These are phyloP conservation scores for Marasmius fiardii DNA, from an alignment of 1,284 basidiomycete species.

Conservation along the genomic window DNA sequence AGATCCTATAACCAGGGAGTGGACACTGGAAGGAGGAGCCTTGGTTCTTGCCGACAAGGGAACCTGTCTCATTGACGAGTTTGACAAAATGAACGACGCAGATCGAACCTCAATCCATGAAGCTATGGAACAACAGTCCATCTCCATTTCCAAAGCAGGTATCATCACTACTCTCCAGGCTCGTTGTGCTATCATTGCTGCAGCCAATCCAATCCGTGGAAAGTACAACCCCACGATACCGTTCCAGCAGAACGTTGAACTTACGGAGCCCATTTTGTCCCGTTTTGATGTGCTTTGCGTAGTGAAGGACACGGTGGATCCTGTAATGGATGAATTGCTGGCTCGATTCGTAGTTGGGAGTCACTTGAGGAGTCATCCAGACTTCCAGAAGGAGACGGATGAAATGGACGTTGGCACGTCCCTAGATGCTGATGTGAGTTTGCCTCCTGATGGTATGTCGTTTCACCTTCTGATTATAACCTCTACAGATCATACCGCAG, in stretches of 20 bases:
- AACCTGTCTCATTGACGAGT: constrained; percentile 98
- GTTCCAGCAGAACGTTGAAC: constrained; percentile 97
- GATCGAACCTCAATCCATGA: constrained; percentile 98
- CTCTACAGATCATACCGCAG: constrained; percentile 86
- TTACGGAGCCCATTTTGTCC: constrained; percentile 98
- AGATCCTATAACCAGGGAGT: constrained; percentile 95
- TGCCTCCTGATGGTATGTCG: not conserved
- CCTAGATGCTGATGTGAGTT: constrained; percentile 87
- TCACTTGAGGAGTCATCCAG: constrained; percentile 92
- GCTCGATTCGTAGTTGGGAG: constrained; percentile 97
- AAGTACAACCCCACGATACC: constrained; percentile 97
- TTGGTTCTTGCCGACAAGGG: constrained; percentile 98
- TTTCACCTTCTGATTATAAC: constrained; percentile 6
- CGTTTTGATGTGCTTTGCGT: constrained; percentile 98
- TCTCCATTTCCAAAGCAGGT: constrained; percentile 98
- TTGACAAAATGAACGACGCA: constrained; percentile 99
- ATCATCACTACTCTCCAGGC: constrained; percentile 98
- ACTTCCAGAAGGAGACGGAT: constrained; percentile 79
- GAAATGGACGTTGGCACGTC: constrained; percentile 90
- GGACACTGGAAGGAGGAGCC: constrained; percentile 98
- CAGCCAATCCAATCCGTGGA: constrained; percentile 95
- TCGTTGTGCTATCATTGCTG: constrained; percentile 95
- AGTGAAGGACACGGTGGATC: constrained; percentile 96
- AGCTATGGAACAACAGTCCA: constrained; percentile 99
- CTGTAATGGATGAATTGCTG: constrained; percentile 94